Evolutionary conservation across 306 rosid genomes (phyloP).

Genomic region (Calophaca sinica): DNA sequence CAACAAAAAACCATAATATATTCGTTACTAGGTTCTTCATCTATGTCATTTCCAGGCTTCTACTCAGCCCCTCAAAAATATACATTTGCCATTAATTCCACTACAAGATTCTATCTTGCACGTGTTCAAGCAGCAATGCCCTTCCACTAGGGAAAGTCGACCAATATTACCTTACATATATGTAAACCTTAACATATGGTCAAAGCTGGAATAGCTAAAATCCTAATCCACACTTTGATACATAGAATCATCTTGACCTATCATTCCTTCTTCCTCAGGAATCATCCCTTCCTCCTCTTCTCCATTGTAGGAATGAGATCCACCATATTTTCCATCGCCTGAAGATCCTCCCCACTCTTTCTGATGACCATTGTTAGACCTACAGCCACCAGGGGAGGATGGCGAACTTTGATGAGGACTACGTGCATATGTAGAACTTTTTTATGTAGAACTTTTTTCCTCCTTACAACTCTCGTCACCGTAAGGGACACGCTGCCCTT

Average conservation of each 20-base stretch:
- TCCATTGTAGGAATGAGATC: constrained; percentile 51
- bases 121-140: constrained; percentile 42
- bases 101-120: constrained; percentile 47
- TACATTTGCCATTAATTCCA: constrained; percentile 46
- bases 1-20: neutral
- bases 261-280: constrained; percentile 77
- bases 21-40: constrained; percentile 32
- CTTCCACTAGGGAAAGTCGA: constrained; percentile 42
- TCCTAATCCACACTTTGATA: constrained; percentile 38
- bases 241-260: constrained; percentile 53
- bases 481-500: too few species aligned
- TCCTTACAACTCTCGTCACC: too few species aligned
- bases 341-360: neutral
- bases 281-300: constrained; percentile 92
- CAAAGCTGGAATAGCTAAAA: neutral
- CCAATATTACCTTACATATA: constrained; percentile 40
- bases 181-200: constrained; percentile 1
- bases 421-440: too few species aligned
- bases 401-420: too few species aligned
- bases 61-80: constrained; percentile 52
- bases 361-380: constrained; percentile 41
- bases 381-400: too few species aligned
- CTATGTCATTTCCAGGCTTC: constrained; percentile 42
- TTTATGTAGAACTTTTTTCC: too few species aligned
- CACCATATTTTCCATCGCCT: constrained; percentile 1